These are phyloP conservation scores for Sphaerulina populicola DNA, from an alignment of 2,329 filamentous ascomycete species.

Conservation along the genomic window DNA sequence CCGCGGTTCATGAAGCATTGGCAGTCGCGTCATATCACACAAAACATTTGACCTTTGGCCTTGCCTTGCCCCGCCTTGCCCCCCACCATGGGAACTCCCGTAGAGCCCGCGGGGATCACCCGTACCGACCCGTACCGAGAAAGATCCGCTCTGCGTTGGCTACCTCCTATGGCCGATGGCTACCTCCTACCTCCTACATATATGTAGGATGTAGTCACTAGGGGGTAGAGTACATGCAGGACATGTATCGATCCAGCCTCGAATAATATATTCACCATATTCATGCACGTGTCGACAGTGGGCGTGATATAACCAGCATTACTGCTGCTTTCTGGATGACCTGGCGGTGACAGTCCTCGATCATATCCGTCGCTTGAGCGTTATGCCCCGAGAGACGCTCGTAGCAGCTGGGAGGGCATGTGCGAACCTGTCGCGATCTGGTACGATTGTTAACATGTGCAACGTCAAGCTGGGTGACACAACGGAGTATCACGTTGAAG, in stretches of 20 bases:
- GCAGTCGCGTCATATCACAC: not conserved
- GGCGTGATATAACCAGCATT: no score
- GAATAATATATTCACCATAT: no score
- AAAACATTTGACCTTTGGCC: not conserved
- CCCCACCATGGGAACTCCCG: not conserved
- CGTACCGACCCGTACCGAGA: not conserved
- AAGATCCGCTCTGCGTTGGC: not conserved
- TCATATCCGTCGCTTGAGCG: conserved; percentile 35
- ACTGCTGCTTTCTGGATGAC: not conserved
- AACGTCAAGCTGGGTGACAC: not conserved
- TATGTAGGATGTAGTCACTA: no score
- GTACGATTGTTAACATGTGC: conserved; percentile 18
- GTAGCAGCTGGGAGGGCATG: conserved; percentile 40
- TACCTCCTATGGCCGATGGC: no score
- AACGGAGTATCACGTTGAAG: not conserved
- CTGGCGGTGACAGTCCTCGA: not conserved
- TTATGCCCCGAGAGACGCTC: conserved; percentile 35
- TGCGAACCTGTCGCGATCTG: conserved; percentile 42
- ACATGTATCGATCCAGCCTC: not conserved
- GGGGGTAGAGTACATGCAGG: no score
- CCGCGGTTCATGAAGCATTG: not conserved
- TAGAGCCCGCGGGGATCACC: not conserved
- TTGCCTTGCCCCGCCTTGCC: not conserved
- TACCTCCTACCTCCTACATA: no score
- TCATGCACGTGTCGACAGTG: no score